phyloP scores from a whole-genome alignment of 2,329 filamentous ascomycete species.

The Didymella glomerata region DNA sequence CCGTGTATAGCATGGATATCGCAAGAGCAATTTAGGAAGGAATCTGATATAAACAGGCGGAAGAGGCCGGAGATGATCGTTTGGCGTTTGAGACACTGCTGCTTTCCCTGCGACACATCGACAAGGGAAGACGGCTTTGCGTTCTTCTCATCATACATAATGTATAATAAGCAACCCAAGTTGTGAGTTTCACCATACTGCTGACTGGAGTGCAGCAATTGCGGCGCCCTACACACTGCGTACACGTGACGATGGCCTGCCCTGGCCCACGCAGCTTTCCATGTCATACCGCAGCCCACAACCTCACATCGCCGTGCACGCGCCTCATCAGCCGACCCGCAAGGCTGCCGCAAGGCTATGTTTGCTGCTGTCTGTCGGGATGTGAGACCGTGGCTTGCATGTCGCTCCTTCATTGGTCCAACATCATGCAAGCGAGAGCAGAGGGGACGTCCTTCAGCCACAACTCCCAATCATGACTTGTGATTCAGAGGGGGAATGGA shows the following conservation, averaged over 20 bases:
- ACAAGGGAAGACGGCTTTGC: not conserved
- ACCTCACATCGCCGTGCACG: not conserved
- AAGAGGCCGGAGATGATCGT: too few species aligned
- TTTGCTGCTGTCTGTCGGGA: not conserved
- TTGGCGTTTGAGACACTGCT: too few species aligned
- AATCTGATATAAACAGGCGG: not conserved
- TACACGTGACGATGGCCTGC: not conserved
- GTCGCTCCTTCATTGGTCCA: not conserved
- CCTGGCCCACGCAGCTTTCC: not conserved
- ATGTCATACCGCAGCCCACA: not conserved
- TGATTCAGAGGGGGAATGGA: not conserved
- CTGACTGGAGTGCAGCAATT: too few species aligned
- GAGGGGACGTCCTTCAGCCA: conserved; percentile 8
- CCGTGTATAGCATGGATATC: conserved; percentile 2
- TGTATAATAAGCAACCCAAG: not conserved
- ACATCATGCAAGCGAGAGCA: not conserved
- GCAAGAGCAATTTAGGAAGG: not conserved
- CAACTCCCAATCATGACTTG: not conserved
- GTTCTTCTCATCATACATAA: not conserved
- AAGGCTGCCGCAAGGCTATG: conserved; percentile 4
- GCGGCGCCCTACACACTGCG: too few species aligned
- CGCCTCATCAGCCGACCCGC: not conserved
- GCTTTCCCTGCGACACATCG: too few species aligned
- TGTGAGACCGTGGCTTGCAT: not conserved
- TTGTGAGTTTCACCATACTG: too few species aligned